A percentile compares a stretch with the other conserved stretches of the same genome.
These are phyloP conservation scores for Cadophora malorum DNA, from an alignment of 2,329 filamentous ascomycete genomes.

Conservation along the genomic window DNA sequence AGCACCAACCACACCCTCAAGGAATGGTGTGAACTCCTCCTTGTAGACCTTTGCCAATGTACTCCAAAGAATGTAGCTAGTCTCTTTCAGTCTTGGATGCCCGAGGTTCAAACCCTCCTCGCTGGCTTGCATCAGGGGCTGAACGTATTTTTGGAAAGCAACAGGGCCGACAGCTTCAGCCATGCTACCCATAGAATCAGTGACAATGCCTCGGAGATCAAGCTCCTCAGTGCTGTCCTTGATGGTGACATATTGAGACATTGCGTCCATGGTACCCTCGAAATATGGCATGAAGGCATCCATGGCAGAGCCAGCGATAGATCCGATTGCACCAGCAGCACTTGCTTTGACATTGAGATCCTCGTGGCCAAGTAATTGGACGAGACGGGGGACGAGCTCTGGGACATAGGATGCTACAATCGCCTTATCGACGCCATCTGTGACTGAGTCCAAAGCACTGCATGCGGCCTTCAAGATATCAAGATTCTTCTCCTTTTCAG, in stretches of 20 bases:
- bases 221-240: constrained; percentile 92
- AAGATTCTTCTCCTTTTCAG: constrained; percentile 74
- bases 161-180: constrained; percentile 85
- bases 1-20: constrained; percentile 77
- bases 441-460: constrained; percentile 88
- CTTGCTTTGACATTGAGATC: constrained; percentile 91
- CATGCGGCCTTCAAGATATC: constrained; percentile 90
- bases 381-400: constrained; percentile 84
- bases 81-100: constrained; percentile 91
- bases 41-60: constrained; percentile 93
- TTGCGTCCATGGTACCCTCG: constrained; percentile 85
- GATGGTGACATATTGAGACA: constrained; percentile 82
- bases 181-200: constrained; percentile 93
- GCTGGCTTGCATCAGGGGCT: constrained; percentile 88
- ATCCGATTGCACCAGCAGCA: constrained; percentile 87
- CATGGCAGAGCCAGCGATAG: constrained; percentile 85
- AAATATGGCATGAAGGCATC: constrained; percentile 91
- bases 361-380: constrained; percentile 80
- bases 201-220: constrained; percentile 85
- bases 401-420: constrained; percentile 83
- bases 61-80: constrained; percentile 96
- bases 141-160: constrained; percentile 89
- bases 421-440: constrained; percentile 81
- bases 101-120: constrained; percentile 90
- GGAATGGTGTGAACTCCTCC: constrained; percentile 79